Percentiles rank a stretch among this genome's conserved stretches.
Evolutionary conservation across 176 grass and related monocot species (phyloP).

Genomic region (Triticum monococcum): DNA sequence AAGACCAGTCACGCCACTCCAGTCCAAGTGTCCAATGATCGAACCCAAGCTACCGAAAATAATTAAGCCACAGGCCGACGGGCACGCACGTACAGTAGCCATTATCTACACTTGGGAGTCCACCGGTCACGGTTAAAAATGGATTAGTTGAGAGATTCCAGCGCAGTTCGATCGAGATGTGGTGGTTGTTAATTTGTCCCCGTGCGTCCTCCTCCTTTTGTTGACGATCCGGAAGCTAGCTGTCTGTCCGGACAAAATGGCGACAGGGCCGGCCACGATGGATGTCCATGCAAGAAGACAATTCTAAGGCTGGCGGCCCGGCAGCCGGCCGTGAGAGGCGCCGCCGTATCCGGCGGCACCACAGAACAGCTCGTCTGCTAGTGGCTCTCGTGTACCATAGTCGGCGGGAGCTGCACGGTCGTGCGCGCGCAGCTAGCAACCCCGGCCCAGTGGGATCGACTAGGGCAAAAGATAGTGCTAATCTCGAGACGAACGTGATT

Average conservation of each 20-base stretch:
- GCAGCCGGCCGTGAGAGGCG: not conserved
- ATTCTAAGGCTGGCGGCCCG: not conserved
- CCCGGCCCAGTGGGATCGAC: no score
- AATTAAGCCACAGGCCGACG: no score
- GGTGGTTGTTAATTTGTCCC: not conserved
- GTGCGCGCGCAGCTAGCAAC: no score
- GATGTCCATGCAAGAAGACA: not conserved
- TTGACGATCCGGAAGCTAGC: not conserved
- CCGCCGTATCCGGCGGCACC: not conserved
- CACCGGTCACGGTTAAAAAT: not conserved
- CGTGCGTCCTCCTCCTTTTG: not conserved
- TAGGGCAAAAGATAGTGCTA: not conserved
- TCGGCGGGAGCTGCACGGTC: not conserved
- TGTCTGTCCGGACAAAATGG: not conserved
- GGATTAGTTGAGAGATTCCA: no score
- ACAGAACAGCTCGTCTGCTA: not conserved
- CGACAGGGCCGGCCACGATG: not conserved
- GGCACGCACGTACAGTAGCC: no score
- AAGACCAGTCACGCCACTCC: not conserved
- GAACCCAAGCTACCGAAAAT: no score
- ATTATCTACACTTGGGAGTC: not conserved
- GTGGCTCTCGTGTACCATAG: not conserved
- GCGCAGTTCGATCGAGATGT: not conserved
- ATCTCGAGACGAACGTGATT: not conserved
- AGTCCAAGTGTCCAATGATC: not conserved